Conservation (phyloP, 1,139 yeast genomes). For the Saccharomycopsis phalli region DNA sequence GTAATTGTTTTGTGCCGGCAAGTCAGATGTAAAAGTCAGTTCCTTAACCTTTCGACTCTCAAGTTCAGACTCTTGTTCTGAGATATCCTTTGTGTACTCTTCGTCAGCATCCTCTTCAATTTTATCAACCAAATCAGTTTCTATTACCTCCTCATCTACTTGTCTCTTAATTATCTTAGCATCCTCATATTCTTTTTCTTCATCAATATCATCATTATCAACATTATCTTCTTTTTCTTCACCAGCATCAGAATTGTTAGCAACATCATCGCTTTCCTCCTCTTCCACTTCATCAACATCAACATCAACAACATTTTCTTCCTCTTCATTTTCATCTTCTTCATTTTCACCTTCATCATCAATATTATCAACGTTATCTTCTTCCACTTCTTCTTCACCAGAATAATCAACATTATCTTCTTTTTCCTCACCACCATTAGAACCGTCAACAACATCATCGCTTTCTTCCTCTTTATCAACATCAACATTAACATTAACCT, state of each 20-base stretch:
- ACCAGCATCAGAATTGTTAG: neutral
- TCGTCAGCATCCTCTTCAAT: conserved; percentile 7
- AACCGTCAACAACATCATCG: neutral
- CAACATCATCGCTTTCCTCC: conserved; percentile 2
- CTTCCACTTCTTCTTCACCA: neutral
- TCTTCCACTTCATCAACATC: conserved; percentile 1
- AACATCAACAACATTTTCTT: conserved; percentile 16
- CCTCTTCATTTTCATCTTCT: conserved; percentile 34
- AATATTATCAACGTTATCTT: too few relatives aligned
- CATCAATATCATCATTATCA: neutral
- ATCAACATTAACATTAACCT: neutral
- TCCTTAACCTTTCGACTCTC: too few relatives aligned
- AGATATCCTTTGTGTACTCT: too few relatives aligned
- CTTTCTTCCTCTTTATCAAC: neutral
- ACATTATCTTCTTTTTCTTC: neutral
- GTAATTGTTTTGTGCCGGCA: too few relatives aligned
- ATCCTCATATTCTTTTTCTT: conserved; percentile 2
- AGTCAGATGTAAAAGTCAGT: too few relatives aligned
- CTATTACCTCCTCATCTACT: neutral
- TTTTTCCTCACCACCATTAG: conserved; percentile 2
- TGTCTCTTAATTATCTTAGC: neutral
- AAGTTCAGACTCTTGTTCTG: too few relatives aligned
- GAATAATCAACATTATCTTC: neutral
- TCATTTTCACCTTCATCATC: conserved; percentile 12
- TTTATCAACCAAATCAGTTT: neutral